Evolutionary conservation across 164 flowering plant species (phyloP).

Genomic region (Dillenia suffruticosa): DNA sequence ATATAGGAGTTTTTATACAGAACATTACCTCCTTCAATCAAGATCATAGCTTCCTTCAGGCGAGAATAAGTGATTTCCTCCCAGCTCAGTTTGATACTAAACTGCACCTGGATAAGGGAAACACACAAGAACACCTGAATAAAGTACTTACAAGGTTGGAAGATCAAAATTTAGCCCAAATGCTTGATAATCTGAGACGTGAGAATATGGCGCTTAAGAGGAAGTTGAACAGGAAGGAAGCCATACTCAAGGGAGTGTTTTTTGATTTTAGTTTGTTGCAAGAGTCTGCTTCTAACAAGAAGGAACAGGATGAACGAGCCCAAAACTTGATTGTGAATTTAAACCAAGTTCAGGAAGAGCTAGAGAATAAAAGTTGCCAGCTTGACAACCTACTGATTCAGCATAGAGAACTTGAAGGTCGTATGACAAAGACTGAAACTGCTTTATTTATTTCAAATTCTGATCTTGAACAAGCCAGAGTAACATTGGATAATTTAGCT

Average conservation of each 20-base stretch:
- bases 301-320: slow-evolving; percentile 58
- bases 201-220: slow-evolving; percentile 48
- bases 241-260: slow-evolving; percentile 62
- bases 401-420: slow-evolving; percentile 37
- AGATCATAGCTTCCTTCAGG: slow-evolving; percentile 1
- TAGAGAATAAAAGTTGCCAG: slow-evolving; percentile 38
- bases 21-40: slow-evolving; percentile 11
- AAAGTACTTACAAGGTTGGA: slow-evolving; percentile 10
- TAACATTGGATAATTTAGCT: slow-evolving; percentile 30
- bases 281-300: slow-evolving; percentile 66
- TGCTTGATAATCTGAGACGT: slow-evolving; percentile 16
- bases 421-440: slow-evolving; percentile 37
- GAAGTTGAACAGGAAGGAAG: slow-evolving; percentile 56
- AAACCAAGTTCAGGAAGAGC: slow-evolving; percentile 38
- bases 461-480: slow-evolving; percentile 50
- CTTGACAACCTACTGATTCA: slow-evolving; percentile 42
- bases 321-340: slow-evolving; percentile 40
- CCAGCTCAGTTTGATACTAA: background rate
- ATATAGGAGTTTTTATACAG: slow-evolving; percentile 13
- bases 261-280: slow-evolving; percentile 81
- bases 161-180: slow-evolving; percentile 16
- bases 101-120: too few relatives aligned
- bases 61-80: slow-evolving; percentile 4
- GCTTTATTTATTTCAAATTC: slow-evolving; percentile 35
- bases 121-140: too few relatives aligned